These are phyloP conservation scores for Epicoccum sorghinum DNA, from an alignment of 2,329 filamentous ascomycete species.

Conservation along the genomic window DNA sequence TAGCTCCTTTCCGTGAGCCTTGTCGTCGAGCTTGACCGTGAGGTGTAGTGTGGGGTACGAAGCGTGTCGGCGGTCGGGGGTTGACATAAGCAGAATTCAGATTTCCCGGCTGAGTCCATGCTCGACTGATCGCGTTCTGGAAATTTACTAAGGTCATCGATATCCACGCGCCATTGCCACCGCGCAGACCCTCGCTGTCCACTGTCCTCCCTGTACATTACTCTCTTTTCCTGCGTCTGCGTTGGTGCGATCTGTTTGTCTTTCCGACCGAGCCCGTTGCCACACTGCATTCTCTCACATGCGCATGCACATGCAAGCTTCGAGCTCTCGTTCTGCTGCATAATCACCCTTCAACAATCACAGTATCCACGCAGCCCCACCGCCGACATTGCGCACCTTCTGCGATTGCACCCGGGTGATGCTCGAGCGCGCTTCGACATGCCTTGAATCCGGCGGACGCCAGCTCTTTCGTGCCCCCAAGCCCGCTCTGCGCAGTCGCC, in stretches of 20 bases:
- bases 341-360: too few species aligned
- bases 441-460: constrained; percentile 63
- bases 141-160: constrained; percentile 13
- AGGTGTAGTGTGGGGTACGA: constrained; percentile 6
- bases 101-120: neutral
- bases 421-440: constrained; percentile 66
- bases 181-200: constrained; percentile 1
- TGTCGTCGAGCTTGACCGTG: constrained; percentile 5
- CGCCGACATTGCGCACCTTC: neutral
- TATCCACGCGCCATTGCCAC: constrained; percentile 15
- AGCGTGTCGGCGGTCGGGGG: neutral
- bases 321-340: neutral
- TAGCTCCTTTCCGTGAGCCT: too few species aligned
- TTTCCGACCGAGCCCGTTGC: neutral
- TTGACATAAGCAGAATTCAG: constrained; percentile 1
- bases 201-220: neutral
- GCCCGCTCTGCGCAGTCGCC: constrained; percentile 50
- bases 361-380: neutral
- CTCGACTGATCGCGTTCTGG: neutral
- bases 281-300: neutral
- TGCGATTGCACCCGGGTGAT: constrained; percentile 46
- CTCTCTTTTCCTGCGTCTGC: neutral
- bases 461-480: constrained; percentile 54
- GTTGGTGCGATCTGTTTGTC: constrained; percentile 1
- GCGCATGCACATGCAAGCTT: neutral